phyloP scores from a whole-genome alignment of 192 early-diverging fungal species.

The Mortierella hygrophila region DNA sequence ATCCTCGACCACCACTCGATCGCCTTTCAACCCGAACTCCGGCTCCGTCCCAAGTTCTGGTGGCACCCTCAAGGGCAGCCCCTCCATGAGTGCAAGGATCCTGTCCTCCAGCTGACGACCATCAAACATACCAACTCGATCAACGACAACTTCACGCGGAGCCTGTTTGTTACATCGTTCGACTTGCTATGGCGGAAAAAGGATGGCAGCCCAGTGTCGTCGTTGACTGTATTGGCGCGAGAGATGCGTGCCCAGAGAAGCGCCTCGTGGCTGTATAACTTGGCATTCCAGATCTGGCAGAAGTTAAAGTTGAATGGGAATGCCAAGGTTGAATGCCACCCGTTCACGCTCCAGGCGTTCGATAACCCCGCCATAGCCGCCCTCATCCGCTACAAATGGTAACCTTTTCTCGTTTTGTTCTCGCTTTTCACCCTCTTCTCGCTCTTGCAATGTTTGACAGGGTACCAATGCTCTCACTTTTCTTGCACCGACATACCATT shows the following conservation, averaged over 20 bases:
- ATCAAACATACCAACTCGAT: background rate
- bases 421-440: too few species aligned
- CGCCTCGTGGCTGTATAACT: background rate
- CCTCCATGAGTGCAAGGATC: background rate
- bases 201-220: background rate
- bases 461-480: too few species aligned
- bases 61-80: background rate
- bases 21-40: background rate
- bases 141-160: slow-evolving; percentile 3
- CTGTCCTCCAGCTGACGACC: background rate
- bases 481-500: background rate
- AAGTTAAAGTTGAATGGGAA: background rate
- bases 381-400: slow-evolving; percentile 7
- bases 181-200: slow-evolving; percentile 1
- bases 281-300: background rate
- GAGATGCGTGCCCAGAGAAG: background rate
- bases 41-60: background rate
- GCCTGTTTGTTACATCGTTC: slow-evolving; percentile 8
- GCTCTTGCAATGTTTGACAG: too few species aligned
- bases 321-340: background rate
- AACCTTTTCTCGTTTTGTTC: background rate
- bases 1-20: slow-evolving; percentile 19
- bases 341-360: background rate
- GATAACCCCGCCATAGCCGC: slow-evolving; percentile 6
- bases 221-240: background rate